Conservation (phyloP, 169 alveolate genomes). For the Eimeria praecox region DNA sequence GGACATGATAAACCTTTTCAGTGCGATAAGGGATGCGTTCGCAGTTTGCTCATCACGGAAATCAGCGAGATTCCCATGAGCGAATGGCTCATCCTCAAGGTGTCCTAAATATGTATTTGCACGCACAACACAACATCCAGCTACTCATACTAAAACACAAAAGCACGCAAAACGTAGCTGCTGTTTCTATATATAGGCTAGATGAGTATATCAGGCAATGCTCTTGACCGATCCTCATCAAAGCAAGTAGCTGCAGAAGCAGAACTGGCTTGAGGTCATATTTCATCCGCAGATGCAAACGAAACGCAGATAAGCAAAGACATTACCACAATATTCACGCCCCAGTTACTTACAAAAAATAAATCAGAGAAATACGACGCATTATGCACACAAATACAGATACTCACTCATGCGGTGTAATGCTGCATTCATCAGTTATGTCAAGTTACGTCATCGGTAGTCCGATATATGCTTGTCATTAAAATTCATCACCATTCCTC, state of each 20-base stretch:
- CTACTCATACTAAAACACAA: neutral
- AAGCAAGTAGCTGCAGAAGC: constrained; percentile 71
- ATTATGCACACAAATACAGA: neutral
- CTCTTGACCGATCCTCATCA: constrained; percentile 43
- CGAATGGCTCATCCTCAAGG: constrained; percentile 57
- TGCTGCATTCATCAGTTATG: constrained; percentile 32
- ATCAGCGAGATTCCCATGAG: constrained; percentile 74
- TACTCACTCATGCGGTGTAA: neutral
- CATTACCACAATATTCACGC: neutral
- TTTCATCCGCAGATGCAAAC: neutral
- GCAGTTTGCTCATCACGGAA: constrained; percentile 70
- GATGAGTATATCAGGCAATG: neutral
- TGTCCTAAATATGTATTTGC: neutral
- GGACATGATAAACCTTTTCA: neutral
- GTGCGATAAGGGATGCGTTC: constrained; percentile 75
- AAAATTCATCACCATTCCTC: neutral
- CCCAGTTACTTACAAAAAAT: neutral
- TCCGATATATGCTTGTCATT: constrained; percentile 66
- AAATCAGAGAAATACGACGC: neutral
- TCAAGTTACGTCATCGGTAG: neutral
- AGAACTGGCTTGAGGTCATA: constrained; percentile 66
- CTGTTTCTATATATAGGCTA: neutral
- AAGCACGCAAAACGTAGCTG: neutral
- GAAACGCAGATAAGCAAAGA: neutral
- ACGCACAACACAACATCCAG: neutral